phyloP scores from a whole-genome alignment of 2,329 filamentous ascomycete genomes.

The Trichoderma koningiopsis region DNA sequence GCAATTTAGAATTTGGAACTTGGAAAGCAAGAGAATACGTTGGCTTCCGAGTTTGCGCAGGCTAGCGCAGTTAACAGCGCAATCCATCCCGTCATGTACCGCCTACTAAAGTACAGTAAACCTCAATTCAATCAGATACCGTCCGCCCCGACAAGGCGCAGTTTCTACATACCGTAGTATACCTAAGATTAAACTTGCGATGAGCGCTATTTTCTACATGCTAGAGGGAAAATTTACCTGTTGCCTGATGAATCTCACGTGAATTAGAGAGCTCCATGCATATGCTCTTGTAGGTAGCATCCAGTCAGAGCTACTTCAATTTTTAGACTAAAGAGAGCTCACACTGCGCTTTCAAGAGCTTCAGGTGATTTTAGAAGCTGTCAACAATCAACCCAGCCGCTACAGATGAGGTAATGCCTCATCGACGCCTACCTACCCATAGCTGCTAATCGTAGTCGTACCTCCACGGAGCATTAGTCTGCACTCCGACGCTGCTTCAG shows the following conservation, averaged over 20 bases:
- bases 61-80: not conserved
- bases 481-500: constrained; percentile 19
- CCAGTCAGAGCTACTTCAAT: not conserved
- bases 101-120: not conserved
- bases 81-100: not conserved
- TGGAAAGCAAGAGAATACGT: not conserved
- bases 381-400: not conserved
- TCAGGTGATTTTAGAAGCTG: not conserved
- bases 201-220: not conserved
- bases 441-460: not conserved
- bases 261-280: not conserved
- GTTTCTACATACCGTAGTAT: not conserved
- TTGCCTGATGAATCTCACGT: not conserved
- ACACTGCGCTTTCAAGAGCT: not conserved
- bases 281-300: not conserved
- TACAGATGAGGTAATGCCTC: not conserved
- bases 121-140: not conserved
- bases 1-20: not conserved
- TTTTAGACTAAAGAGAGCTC: not conserved
- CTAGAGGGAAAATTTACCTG: not conserved
- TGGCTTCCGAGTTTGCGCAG: not conserved
- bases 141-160: not conserved
- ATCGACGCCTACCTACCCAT: not conserved
- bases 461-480: constrained; percentile 15
- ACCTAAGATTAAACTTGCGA: not conserved